Percentiles rank a stretch among this genome's conserved stretches.
These are phyloP conservation scores for Curvularia hawaiiensis DNA, from an alignment of 2,329 filamentous ascomycete species.

Conservation along the genomic window DNA sequence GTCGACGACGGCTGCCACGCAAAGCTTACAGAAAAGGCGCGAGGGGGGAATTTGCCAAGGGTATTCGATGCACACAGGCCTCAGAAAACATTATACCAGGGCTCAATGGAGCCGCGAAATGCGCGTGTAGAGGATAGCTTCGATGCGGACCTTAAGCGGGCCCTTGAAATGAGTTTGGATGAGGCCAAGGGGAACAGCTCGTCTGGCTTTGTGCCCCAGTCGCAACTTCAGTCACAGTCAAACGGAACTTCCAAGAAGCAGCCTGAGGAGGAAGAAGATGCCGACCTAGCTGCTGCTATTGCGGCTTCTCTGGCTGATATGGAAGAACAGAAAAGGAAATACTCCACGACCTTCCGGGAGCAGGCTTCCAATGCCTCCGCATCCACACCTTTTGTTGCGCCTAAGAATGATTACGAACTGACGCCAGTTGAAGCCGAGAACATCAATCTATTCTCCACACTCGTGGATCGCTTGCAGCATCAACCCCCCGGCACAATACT, in stretches of 20 bases:
- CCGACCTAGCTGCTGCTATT: slow-evolving; percentile 92
- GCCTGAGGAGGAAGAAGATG: slow-evolving; percentile 81
- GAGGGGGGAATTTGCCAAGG: slow-evolving; percentile 49
- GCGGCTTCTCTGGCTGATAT: slow-evolving; percentile 94
- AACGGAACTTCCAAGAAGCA: slow-evolving; percentile 45
- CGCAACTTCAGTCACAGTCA: slow-evolving; percentile 53
- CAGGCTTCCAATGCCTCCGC: slow-evolving; percentile 66
- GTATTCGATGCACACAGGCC: slow-evolving; percentile 56
- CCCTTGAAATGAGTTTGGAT: slow-evolving; percentile 95
- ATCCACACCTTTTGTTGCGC: slow-evolving; percentile 57
- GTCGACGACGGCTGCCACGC: slow-evolving; percentile 96
- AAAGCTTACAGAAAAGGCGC: slow-evolving; percentile 78
- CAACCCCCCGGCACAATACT: slow-evolving; percentile 95
- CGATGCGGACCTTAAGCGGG: slow-evolving; percentile 92
- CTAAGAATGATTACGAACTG: slow-evolving; percentile 93
- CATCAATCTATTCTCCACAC: slow-evolving; percentile 91
- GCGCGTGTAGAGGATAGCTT: slow-evolving; percentile 89
- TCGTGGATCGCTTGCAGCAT: slow-evolving; percentile 93
- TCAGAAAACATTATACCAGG: slow-evolving; percentile 67
- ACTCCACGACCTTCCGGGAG: slow-evolving; percentile 81
- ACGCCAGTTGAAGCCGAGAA: slow-evolving; percentile 95
- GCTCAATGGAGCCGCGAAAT: slow-evolving; percentile 86
- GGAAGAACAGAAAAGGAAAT: slow-evolving; percentile 95
- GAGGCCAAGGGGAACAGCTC: slow-evolving; percentile 79
- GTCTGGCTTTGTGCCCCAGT: slow-evolving; percentile 72